Percentiles rank a stretch among this genome's conserved stretches.
phyloP scores from a whole-genome alignment of 495 filamentous ascomycete genomes.

The Geoglossum glabrum region DNA sequence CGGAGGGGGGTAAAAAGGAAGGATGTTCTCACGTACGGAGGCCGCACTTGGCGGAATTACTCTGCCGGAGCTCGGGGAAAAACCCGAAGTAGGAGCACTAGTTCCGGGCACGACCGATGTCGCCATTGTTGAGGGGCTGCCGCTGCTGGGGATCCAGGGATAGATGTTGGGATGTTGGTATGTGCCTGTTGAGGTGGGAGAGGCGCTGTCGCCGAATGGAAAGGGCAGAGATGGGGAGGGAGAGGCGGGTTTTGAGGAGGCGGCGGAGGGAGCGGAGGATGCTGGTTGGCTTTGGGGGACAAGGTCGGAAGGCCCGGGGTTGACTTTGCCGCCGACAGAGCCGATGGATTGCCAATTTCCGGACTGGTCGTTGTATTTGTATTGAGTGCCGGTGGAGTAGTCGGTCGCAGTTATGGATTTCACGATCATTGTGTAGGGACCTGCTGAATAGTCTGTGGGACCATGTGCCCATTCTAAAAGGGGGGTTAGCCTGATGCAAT shows the following conservation, averaged over 20 bases:
- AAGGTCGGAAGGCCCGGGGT: conserved; percentile 15
- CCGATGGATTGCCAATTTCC: conserved; percentile 67
- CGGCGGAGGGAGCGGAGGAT: conserved; percentile 17
- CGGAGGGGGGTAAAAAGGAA: neutral
- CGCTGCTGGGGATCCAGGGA: conserved; percentile 40
- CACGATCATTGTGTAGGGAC: conserved; percentile 72
- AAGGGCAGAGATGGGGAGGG: conserved; percentile 33
- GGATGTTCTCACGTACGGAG: conserved; percentile 22
- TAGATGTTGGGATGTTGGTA: conserved; percentile 35
- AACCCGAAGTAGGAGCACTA: conserved; percentile 43
- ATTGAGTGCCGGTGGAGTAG: conserved; percentile 74
- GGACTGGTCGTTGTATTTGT: conserved; percentile 54
- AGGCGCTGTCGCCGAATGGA: conserved; percentile 43
- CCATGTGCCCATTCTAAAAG: conserved; percentile 61
- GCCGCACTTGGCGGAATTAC: conserved; percentile 35
- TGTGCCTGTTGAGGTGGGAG: conserved; percentile 26
- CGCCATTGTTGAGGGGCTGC: conserved; percentile 20
- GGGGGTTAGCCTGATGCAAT: neutral
- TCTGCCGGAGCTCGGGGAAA: conserved; percentile 52
- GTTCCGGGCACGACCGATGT: conserved; percentile 23
- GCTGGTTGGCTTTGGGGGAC: conserved; percentile 18
- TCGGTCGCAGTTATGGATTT: conserved; percentile 59
- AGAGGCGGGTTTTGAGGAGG: conserved; percentile 27
- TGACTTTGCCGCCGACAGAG: conserved; percentile 50
- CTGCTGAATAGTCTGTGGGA: conserved; percentile 52